phyloP scores from a whole-genome alignment of 1,284 basidiomycete genomes.

The Xanthoconium separans region DNA sequence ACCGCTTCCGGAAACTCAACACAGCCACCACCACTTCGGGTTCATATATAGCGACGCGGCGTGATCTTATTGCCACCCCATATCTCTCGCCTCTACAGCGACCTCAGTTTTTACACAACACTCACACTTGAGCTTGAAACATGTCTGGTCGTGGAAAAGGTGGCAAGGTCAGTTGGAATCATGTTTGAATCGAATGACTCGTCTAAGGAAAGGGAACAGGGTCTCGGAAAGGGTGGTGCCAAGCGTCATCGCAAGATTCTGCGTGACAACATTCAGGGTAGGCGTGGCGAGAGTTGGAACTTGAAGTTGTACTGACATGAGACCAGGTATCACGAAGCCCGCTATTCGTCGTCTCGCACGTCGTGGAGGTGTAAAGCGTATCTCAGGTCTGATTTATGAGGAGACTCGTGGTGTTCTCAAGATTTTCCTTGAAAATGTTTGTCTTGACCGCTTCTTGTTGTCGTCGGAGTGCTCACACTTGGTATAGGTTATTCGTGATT shows the following conservation, averaged over 20 bases:
- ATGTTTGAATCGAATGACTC: not conserved
- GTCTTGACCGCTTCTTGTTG: conserved; percentile 3
- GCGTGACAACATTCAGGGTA: conserved; percentile 67
- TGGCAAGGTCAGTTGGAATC: conserved; percentile 43
- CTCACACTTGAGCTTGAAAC: not conserved
- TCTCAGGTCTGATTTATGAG: conserved; percentile 70
- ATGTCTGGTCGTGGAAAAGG: conserved; percentile 68
- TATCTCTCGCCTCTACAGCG: conserved; percentile 6
- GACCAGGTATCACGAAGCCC: conserved; percentile 41
- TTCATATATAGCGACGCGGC: conserved; percentile 38
- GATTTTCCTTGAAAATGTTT: conserved; percentile 34
- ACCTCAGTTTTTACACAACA: not conserved
- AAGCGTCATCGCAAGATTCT: conserved; percentile 48
- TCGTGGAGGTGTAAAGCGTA: conserved; percentile 75
- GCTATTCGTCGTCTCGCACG: conserved; percentile 74
- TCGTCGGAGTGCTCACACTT: not conserved
- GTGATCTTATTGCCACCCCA: not conserved
- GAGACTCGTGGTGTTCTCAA: conserved; percentile 75
- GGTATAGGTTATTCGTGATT: not conserved
- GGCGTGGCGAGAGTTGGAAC: too few relatives aligned
- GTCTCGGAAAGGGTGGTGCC: conserved; percentile 38
- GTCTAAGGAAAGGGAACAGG: conserved; percentile 24
- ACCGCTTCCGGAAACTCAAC: conserved; percentile 35
- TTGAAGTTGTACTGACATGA: too few relatives aligned
- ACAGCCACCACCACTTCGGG: conserved; percentile 35